Base-by-base conservation (phyloP, 2,329 filamentous ascomycete species). In the Hypoxylon sp. region DNA sequence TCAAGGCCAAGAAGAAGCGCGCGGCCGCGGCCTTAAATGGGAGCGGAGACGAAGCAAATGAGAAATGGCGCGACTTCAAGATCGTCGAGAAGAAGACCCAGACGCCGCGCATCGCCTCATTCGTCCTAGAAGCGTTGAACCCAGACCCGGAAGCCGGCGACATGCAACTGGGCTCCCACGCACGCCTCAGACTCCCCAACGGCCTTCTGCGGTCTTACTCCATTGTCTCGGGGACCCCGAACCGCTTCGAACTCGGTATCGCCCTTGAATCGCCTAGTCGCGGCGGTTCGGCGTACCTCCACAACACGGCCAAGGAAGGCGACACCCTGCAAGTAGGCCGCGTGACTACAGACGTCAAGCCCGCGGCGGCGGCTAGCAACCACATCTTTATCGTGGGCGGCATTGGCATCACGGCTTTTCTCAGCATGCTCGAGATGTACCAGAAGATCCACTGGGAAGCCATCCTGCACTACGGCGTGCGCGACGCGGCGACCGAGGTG, bases 381-480 rank as follows among this genome's bases (percentile, higher is more conserved):
- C 89, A 91, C 69, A 81, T 91, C 42, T 88, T 91, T 72, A 85
- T 92, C 31, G 88, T 84, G 0, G 90, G 87, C 8, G 90, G 90
- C 0, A 88, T 92, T 31, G 90, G 90, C 0, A 86, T 92, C 68
- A 92, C 90, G 1, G 90, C 90, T 0, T 91, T 91, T 69, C 74
- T 92, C 7, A 73, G 81, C 0, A 79, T 88, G 25, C 74, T 88
- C 2, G 78, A 85, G 54, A 58, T 31, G 0, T 83, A 83, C 66
- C 75, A 78, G 14, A 33, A 72, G 3, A 85, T 86, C 65, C 82
- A 88, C 73, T 85, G 79, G 75, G 83, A 84, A 62, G 84, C 83
- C 40, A 80, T 82, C 22, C 77, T 91, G 44, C 89, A 91, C 78
- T 90, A 89, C 67, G 88, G 85, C 0, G 85, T 91, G 13, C 83